phyloP scores from a whole-genome alignment of 1,284 basidiomycete genomes.

The Ceratobasidium sp. region DNA sequence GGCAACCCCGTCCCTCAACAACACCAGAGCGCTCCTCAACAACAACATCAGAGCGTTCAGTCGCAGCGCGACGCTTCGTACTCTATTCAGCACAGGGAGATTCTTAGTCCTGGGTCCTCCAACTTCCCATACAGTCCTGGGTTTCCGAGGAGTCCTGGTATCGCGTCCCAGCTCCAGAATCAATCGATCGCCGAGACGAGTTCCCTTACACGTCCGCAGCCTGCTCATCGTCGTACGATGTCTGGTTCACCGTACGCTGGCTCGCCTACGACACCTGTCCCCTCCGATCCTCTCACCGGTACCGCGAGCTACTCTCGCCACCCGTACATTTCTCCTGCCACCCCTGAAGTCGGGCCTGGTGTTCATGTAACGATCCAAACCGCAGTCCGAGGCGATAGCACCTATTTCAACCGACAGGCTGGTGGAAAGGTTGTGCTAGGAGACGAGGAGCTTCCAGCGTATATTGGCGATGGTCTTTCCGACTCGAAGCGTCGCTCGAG shows the following conservation, averaged over 20 bases:
- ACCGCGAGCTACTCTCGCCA: background rate
- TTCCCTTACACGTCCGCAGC: background rate
- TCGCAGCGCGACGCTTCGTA: background rate
- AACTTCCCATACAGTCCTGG: constrained; percentile 7
- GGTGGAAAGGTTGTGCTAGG: constrained; percentile 10
- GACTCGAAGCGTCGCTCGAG: constrained; percentile 17
- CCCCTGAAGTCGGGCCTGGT: background rate
- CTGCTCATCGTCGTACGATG: constrained; percentile 15
- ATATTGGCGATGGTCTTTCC: constrained; percentile 28
- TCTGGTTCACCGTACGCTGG: background rate
- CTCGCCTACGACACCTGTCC: background rate
- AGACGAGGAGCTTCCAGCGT: constrained; percentile 25
- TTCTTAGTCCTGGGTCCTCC: constrained; percentile 16
- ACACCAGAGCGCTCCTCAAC: background rate
- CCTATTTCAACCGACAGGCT: constrained; percentile 13
- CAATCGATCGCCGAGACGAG: background rate
- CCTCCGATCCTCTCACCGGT: background rate
- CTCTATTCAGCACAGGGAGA: background rate
- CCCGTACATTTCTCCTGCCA: background rate
- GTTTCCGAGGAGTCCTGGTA: constrained; percentile 3
- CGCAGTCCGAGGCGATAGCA: constrained; percentile 12
- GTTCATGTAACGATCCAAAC: constrained; percentile 35
- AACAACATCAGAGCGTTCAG: background rate
- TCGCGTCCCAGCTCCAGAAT: background rate
- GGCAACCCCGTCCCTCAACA: constrained; percentile 6